Percentiles rank a stretch among this genome's conserved stretches.
These are phyloP conservation scores for Bipolaris sorokiniana DNA, from an alignment of 2,329 filamentous ascomycete species.

Conservation along the genomic window DNA sequence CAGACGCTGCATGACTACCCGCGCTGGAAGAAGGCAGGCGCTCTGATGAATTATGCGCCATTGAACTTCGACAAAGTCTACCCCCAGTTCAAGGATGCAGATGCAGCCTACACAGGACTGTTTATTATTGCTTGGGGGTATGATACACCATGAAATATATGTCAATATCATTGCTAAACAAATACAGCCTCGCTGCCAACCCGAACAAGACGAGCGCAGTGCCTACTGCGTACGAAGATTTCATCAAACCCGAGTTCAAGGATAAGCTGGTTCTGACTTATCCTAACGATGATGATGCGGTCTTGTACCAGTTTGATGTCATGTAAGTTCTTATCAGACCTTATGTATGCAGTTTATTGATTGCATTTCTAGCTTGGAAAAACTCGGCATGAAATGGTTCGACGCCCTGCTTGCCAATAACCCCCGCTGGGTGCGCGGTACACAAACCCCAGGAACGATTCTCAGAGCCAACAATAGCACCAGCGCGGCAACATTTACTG, in stretches of 20 bases:
- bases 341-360: neutral
- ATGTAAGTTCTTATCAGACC: constrained; percentile 38
- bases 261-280: constrained; percentile 53
- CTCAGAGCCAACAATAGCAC: constrained; percentile 34
- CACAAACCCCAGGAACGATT: constrained; percentile 52
- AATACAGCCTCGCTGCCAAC: constrained; percentile 43
- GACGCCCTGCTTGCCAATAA: constrained; percentile 57
- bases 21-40: constrained; percentile 58
- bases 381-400: constrained; percentile 57
- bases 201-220: constrained; percentile 42
- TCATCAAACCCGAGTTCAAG: constrained; percentile 59
- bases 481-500: constrained; percentile 28
- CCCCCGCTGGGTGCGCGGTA: constrained; percentile 61
- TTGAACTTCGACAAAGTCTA: constrained; percentile 54
- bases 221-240: constrained; percentile 53
- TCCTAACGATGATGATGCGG: constrained; percentile 65
- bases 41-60: constrained; percentile 59
- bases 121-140: constrained; percentile 43
- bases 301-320: constrained; percentile 58
- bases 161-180: neutral
- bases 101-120: constrained; percentile 54
- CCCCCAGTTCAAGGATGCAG: constrained; percentile 51
- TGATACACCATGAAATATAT: no score
- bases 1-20: constrained; percentile 62
- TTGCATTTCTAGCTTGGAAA: constrained; percentile 23